Evolutionary conservation across 2,329 filamentous ascomycete genomes (phyloP).

Genomic region (Claviceps citrina): DNA sequence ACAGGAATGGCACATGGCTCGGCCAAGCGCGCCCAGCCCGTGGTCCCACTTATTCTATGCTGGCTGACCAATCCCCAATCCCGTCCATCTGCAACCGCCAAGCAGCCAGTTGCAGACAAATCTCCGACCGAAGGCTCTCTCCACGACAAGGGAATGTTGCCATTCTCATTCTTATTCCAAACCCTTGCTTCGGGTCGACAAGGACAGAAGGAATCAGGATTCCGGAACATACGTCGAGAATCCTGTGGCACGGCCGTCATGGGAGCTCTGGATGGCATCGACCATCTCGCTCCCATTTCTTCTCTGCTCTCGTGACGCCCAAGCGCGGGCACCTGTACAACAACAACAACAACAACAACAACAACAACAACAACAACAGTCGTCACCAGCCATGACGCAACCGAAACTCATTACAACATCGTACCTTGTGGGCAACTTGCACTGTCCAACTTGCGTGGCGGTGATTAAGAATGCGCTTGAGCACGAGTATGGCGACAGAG

Average conservation of each 20-base stretch:
- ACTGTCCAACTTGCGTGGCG: conserved; percentile 60
- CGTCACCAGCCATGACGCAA: conserved; percentile 13
- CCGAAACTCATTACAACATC: conserved; percentile 33
- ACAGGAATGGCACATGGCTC: too few relatives aligned
- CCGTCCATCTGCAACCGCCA: background rate
- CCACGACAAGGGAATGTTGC: background rate
- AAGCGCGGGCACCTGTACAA: conserved; percentile 1
- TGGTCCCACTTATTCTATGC: background rate
- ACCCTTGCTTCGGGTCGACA: background rate
- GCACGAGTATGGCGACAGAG: conserved; percentile 28
- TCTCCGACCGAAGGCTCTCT: background rate
- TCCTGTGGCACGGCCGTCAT: background rate
- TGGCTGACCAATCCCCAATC: background rate
- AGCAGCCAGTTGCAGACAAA: too few relatives aligned
- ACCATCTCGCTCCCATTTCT: background rate
- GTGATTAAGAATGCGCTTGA: conserved; percentile 45
- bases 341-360: background rate
- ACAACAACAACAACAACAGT: background rate
- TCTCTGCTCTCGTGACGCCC: background rate
- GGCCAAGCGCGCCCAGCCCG: too few relatives aligned
- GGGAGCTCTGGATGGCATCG: too few relatives aligned
- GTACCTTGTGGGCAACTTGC: conserved; percentile 57
- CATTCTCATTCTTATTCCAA: background rate
- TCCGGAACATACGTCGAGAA: too few relatives aligned
- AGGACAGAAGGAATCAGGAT: too few relatives aligned